Percentiles rank a stretch among this genome's conserved stretches.
Conservation (phyloP, 345 rosid species). For the Balakata baccata region DNA sequence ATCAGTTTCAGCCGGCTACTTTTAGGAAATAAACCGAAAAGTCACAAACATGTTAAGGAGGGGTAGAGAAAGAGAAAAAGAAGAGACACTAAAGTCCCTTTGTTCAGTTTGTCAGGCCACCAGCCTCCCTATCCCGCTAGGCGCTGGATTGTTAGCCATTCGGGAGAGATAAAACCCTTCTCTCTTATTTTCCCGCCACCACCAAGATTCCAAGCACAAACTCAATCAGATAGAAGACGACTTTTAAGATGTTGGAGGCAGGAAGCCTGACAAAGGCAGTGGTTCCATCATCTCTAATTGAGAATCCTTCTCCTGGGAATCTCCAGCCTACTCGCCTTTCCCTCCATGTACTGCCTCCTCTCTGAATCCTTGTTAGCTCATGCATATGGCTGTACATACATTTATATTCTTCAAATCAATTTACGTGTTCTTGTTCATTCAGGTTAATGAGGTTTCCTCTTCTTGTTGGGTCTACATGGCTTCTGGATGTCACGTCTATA, state of each 20-base stretch:
- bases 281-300: slow-evolving; percentile 46
- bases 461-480: slow-evolving; percentile 60
- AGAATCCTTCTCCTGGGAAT: slow-evolving; percentile 57
- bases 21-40: too few relatives aligned
- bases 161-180: not conserved
- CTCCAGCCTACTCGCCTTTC: slow-evolving; percentile 70
- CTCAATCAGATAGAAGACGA: too few relatives aligned
- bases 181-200: not conserved
- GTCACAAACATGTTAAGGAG: too few relatives aligned
- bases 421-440: not conserved
- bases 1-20: too few relatives aligned
- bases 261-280: slow-evolving; percentile 48
- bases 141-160: not conserved
- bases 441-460: slow-evolving; percentile 45
- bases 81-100: too few relatives aligned
- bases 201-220: not conserved
- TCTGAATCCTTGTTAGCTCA: not conserved
- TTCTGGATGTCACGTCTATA: slow-evolving; percentile 56
- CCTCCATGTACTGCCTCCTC: slow-evolving; percentile 38
- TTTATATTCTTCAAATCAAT: not conserved
- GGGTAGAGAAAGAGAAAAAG: too few relatives aligned
- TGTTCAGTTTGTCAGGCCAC: too few relatives aligned
- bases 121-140: too few relatives aligned
- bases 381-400: too few relatives aligned
- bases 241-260: slow-evolving; percentile 36